phyloP scores from a whole-genome alignment of 2,329 filamentous ascomycete species.

The Ophiostoma sp. region DNA sequence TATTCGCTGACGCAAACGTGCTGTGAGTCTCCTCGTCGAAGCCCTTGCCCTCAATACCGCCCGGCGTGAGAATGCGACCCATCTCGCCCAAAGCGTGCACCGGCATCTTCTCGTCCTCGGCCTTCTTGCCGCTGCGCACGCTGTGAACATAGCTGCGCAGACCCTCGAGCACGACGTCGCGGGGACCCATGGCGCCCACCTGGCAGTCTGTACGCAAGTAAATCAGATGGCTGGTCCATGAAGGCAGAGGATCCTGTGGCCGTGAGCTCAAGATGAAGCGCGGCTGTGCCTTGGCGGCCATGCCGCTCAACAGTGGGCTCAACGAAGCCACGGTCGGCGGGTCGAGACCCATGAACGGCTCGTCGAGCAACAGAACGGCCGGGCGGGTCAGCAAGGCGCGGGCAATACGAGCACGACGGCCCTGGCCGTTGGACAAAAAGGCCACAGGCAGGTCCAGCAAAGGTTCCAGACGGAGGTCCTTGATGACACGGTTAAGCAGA shows the following conservation, averaged over 20 bases:
- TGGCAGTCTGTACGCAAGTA: constrained; percentile 68
- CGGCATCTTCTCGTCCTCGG: constrained; percentile 51
- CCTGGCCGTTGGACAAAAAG: constrained; percentile 93
- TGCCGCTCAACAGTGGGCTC: constrained; percentile 66
- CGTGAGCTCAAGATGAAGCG: constrained; percentile 75
- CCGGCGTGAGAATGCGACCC: constrained; percentile 48
- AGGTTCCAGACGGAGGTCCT: constrained; percentile 66
- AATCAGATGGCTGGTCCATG: constrained; percentile 85
- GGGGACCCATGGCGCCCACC: constrained; percentile 65
- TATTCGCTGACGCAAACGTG: background rate
- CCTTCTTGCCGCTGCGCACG: constrained; percentile 46
- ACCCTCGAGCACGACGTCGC: constrained; percentile 59
- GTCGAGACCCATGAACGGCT: constrained; percentile 95
- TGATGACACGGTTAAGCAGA: constrained; percentile 61
- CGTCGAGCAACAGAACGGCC: constrained; percentile 82
- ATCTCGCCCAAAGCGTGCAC: constrained; percentile 52
- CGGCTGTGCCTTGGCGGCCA: constrained; percentile 68
- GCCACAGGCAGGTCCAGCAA: constrained; percentile 80
- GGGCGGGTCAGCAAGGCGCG: constrained; percentile 77
- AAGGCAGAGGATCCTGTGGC: constrained; percentile 82
- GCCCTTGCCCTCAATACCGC: constrained; percentile 42
- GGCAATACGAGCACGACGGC: constrained; percentile 80
- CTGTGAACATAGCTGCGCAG: constrained; percentile 51
- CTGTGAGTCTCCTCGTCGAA: constrained; percentile 36
- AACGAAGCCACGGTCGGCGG: constrained; percentile 74